Evolutionary conservation across 345 rosid genomes (phyloP).

Genomic region (Excoecaria agallocha): DNA sequence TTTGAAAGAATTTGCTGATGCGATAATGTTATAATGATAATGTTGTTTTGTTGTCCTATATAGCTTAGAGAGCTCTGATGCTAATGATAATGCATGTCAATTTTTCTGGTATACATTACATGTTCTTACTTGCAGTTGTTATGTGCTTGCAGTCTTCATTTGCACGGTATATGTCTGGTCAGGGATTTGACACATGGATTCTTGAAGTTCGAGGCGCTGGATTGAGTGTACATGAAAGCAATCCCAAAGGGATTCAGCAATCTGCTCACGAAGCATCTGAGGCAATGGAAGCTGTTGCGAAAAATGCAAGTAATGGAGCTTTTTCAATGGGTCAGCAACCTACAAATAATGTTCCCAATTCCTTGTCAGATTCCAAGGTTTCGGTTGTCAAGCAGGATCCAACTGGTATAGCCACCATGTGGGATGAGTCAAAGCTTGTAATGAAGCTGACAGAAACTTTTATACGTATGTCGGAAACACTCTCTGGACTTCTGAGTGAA

Average conservation of each 20-base stretch:
- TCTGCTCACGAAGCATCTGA: slow-evolving; percentile 45
- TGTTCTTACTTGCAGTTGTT: slow-evolving; percentile 9
- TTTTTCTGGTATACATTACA: neutral
- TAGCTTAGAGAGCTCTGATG: neutral
- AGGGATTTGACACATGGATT: slow-evolving; percentile 97
- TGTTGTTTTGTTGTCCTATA: neutral
- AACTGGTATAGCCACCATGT: slow-evolving; percentile 38
- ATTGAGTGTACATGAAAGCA: slow-evolving; percentile 60
- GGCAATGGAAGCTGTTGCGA: slow-evolving; percentile 60
- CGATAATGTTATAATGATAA: neutral
- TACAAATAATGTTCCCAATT: slow-evolving; percentile 23
- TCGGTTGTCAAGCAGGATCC: slow-evolving; percentile 42
- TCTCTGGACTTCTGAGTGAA: slow-evolving; percentile 85
- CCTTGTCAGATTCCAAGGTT: slow-evolving; percentile 32
- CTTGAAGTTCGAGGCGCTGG: slow-evolving; percentile 98
- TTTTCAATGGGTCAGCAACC: slow-evolving; percentile 28
- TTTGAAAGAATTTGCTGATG: neutral
- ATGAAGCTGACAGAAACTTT: slow-evolving; percentile 64
- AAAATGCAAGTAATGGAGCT: slow-evolving; percentile 40
- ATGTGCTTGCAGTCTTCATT: slow-evolving; percentile 67
- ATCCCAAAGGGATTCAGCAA: slow-evolving; percentile 52
- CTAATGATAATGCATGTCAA: neutral
- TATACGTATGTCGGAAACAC: slow-evolving; percentile 78
- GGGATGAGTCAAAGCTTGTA: slow-evolving; percentile 75
- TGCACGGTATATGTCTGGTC: slow-evolving; percentile 76